Base-by-base conservation (phyloP, 2,329 filamentous ascomycete species). In the Chalara sp. region DNA sequence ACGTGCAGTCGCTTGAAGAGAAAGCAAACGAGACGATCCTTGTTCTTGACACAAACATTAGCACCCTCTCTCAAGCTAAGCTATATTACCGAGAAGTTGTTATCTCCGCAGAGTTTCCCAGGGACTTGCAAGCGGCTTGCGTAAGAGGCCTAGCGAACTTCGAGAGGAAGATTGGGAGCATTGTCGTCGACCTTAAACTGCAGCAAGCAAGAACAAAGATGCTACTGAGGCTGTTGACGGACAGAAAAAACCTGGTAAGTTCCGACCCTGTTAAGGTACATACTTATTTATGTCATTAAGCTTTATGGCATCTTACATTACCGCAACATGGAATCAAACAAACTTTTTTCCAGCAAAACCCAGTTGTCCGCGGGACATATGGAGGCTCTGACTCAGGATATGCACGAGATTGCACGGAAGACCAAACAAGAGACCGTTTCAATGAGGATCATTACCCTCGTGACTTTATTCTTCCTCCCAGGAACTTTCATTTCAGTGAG, bases 401-500 rank as follows among this genome's bases (percentile, higher is more conserved):
- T 65, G 63, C 58, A 68, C 33, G 50, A 56, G 0, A 61, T 72
- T 41, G 67, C 70, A 1, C 46, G 58, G 30, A 66, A 68, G 51
- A 63, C 70, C 0, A 64, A 67, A 46, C 56, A 65, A 46, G 70
- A 72, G 55, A 70, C 70, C 0, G 64, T 71, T 0, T 68, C 68
- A 0, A 73, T 72, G 70, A 59, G 65, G 13, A 65, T 70, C 11
- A 72, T 72, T 46, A 72, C 70, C 0, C 55, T 68, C 0, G 70
- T 72, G 1, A 71, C 70, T 0, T 50, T 72, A 1, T 69, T 73
- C 49, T 73, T 71, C 49, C 57, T 73, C 1, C 70, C 70, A 3
- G 70, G 65, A 2, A 72, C 69, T 0, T 73, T 72, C 52, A 67
- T 72, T 6, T 68, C 68, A 6, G 70, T 72, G 62, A 58, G 67